These are phyloP conservation scores for Candida albicans DNA, from an alignment of 1,139 yeast species.

Conservation along the genomic window DNA sequence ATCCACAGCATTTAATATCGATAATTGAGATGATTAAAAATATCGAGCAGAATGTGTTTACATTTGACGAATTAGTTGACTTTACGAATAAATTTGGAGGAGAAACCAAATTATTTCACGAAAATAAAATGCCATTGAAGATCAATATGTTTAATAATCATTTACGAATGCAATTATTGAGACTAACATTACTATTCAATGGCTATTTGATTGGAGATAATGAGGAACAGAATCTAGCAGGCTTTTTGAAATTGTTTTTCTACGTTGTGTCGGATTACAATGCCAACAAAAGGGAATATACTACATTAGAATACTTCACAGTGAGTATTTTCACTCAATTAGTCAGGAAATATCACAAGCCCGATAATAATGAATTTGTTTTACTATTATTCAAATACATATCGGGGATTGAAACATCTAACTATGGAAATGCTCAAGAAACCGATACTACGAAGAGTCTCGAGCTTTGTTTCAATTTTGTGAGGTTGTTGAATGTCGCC, in stretches of 20 bases:
- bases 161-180: conserved; percentile 12
- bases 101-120: neutral
- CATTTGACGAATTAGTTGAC: neutral
- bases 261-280: conserved; percentile 20
- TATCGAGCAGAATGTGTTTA: neutral
- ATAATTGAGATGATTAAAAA: conserved; percentile 5
- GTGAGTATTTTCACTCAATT: neutral
- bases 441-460: no score
- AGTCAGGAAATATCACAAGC: neutral
- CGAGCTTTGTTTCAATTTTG: no score
- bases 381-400: no score
- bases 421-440: no score
- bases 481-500: no score
- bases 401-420: no score
- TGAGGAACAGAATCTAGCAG: neutral
- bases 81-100: conserved; percentile 6
- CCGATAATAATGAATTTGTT: no score
- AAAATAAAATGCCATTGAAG: conserved; percentile 10
- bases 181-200: conserved; percentile 15
- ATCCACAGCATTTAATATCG: conserved; percentile 4
- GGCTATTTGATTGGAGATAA: conserved; percentile 2
- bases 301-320: conserved; percentile 13
- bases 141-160: conserved; percentile 13
- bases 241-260: conserved; percentile 11
- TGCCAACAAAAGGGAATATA: conserved; percentile 13